These are phyloP conservation scores for Haplosporangium gracile DNA, from an alignment of 192 early-diverging fungal species.

Conservation along the genomic window DNA sequence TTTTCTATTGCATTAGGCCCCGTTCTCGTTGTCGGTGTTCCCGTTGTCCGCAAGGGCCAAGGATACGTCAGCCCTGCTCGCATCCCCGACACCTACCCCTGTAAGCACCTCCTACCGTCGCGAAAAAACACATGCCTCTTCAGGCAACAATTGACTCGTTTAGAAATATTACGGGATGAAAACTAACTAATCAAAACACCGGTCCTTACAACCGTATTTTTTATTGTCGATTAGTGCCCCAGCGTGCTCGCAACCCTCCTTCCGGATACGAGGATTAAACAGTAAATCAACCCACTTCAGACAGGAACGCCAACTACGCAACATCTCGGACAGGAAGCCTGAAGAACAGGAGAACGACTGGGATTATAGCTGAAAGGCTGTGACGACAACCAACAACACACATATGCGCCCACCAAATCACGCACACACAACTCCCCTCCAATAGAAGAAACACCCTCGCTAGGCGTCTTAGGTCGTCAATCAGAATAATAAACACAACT, in stretches of 20 bases:
- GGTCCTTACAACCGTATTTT: not conserved
- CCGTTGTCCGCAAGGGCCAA: conserved; percentile 41
- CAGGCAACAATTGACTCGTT: not conserved
- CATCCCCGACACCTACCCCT: conserved; percentile 44
- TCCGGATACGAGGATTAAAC: conserved; percentile 55
- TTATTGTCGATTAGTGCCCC: conserved; percentile 28
- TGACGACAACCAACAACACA: not conserved
- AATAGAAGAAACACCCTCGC: not conserved
- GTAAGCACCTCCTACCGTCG: conserved; percentile 13
- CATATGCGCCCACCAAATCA: not conserved
- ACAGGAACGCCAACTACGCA: not conserved
- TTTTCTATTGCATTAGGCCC: conserved; percentile 16
- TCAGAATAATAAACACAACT: not conserved
- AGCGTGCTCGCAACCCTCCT: conserved; percentile 53
- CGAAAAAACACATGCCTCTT: not conserved
- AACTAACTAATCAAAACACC: not conserved
- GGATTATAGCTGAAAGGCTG: not conserved
- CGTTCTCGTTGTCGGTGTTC: conserved; percentile 41
- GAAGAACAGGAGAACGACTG: not conserved
- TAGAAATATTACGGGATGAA: not conserved
- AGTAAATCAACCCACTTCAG: not conserved
- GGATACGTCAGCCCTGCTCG: conserved; percentile 49
- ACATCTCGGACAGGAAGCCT: not conserved
- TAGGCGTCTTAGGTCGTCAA: not conserved
- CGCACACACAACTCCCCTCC: not conserved